Percentiles rank a stretch among this genome's conserved stretches.
These are phyloP conservation scores for Tetrahymena elliotti DNA, from an alignment of 73 alveolate species.

Conservation along the genomic window DNA sequence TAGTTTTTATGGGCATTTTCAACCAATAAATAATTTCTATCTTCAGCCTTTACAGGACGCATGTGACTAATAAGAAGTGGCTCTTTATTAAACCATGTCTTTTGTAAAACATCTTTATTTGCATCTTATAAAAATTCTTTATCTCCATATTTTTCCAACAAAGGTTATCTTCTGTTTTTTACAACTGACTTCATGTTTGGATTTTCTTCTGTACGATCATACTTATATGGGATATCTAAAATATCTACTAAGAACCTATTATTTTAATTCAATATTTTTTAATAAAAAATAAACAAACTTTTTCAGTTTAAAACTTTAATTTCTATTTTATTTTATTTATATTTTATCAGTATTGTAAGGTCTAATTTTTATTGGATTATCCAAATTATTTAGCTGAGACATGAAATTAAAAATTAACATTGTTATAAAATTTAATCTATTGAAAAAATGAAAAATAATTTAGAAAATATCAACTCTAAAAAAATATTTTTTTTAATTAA, in stretches of 20 bases:
- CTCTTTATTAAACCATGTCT: neutral
- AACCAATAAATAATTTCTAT: neutral
- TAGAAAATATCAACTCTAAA: no score
- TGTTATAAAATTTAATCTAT: no score
- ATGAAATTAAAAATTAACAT: no score
- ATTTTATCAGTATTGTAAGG: no score
- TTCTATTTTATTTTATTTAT: no score
- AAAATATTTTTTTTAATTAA: no score
- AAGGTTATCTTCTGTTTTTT: neutral
- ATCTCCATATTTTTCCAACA: neutral
- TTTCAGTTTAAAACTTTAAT: no score
- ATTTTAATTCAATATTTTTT: neutral
- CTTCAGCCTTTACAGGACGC: neutral
- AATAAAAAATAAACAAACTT: neutral
- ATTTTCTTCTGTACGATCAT: neutral
- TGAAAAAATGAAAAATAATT: no score
- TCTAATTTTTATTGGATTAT: no score
- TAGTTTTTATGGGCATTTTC: neutral
- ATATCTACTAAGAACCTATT: neutral
- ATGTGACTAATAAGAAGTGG: neutral
- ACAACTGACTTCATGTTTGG: neutral
- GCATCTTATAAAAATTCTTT: neutral
- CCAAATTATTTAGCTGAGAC: no score
- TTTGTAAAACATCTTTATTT: neutral
- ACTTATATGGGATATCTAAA: neutral